phyloP scores from a whole-genome alignment of 257 asterid genomes.

The Solanum sparsipilum region DNA sequence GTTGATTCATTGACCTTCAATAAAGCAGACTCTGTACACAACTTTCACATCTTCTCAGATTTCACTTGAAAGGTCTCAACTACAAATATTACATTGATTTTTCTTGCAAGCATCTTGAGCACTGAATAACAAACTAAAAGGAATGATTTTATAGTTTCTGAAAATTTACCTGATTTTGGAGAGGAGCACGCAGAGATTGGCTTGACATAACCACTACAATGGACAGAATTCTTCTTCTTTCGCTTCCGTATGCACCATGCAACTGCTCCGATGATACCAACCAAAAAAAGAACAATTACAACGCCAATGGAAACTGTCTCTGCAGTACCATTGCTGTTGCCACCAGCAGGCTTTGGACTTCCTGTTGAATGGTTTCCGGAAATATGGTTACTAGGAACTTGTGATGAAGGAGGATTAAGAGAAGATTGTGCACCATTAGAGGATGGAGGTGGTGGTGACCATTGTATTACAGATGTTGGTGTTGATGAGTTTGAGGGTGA shows the following conservation, averaged over 20 bases:
- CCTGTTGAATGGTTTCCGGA: conserved; percentile 21
- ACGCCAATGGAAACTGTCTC: conserved; percentile 32
- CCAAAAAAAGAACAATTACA: conserved; percentile 30
- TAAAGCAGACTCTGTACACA: conserved; percentile 50
- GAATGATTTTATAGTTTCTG: neutral
- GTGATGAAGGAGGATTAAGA: conserved; percentile 26
- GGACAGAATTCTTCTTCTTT: conserved; percentile 48
- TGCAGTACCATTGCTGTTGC: conserved; percentile 41
- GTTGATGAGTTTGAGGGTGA: conserved; percentile 9
- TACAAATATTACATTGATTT: neutral
- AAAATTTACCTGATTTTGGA: conserved; percentile 47
- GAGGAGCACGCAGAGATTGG: conserved; percentile 45
- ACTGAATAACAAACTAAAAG: neutral
- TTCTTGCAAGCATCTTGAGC: neutral
- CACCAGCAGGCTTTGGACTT: conserved; percentile 20
- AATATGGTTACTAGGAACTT: conserved; percentile 21
- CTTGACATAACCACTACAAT: conserved; percentile 36
- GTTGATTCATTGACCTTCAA: conserved; percentile 37
- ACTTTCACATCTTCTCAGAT: conserved; percentile 4
- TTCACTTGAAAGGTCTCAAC: neutral
- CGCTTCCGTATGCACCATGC: conserved; percentile 43
- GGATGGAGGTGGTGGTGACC: conserved; percentile 8
- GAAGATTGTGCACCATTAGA: conserved; percentile 5
- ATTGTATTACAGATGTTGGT: neutral
- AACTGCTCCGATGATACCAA: conserved; percentile 37